Evolutionary conservation across 306 rosid genomes (phyloP).

Genomic region (Prunus fruticosa): DNA sequence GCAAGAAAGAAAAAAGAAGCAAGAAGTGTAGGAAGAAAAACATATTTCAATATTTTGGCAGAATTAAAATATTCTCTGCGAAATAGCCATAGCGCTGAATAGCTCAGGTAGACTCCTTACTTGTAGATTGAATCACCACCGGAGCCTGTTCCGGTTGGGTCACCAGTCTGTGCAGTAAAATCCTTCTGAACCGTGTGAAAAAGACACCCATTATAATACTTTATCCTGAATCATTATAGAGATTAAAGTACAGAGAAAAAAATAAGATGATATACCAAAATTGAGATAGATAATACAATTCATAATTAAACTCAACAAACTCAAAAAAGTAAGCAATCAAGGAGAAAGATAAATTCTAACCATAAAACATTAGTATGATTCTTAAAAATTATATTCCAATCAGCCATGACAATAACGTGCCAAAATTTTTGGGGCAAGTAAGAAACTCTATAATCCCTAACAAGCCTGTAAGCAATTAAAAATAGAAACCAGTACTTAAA

Average conservation of each 20-base stretch:
- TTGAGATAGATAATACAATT: background rate
- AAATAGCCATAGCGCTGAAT: background rate
- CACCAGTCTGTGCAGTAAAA: conserved; percentile 95
- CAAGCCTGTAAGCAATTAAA: background rate
- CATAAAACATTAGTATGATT: too few relatives aligned
- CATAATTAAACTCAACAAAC: background rate
- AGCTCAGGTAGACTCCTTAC: conserved; percentile 29
- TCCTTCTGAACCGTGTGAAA: conserved; percentile 90
- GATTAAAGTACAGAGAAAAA: conserved; percentile 1
- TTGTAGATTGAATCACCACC: conserved; percentile 81
- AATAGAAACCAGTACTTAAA: background rate
- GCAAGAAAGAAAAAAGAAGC: background rate
- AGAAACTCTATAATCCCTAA: background rate
- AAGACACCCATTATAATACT: conserved; percentile 81
- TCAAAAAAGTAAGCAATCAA: background rate
- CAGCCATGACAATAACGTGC: background rate
- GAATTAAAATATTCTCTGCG: background rate
- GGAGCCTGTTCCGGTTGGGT: conserved; percentile 76
- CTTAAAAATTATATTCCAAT: background rate
- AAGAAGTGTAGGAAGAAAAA: background rate
- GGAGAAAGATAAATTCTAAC: background rate
- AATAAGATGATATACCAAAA: background rate
- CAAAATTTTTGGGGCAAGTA: background rate
- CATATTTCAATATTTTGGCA: background rate
- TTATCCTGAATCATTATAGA: conserved; percentile 45